A percentile compares a stretch with the other conserved stretches of the same genome.
Evolutionary conservation across 352 stramenopile genomes (phyloP).

Genomic region (Phytopythium ostracodes): DNA sequence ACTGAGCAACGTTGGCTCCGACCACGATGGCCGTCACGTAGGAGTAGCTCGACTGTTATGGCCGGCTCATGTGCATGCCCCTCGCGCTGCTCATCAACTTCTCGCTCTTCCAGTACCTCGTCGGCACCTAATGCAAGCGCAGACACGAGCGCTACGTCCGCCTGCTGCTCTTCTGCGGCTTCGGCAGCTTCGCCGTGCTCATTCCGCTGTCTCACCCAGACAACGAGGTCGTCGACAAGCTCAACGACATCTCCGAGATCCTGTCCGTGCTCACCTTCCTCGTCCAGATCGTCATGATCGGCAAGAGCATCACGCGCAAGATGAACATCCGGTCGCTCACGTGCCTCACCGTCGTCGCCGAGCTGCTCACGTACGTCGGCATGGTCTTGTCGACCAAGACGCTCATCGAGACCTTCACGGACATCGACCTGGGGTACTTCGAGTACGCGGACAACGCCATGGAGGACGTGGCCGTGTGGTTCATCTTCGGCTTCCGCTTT

Average conservation of each 20-base stretch:
- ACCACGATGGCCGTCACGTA: background rate
- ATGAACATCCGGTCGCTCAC: conserved; percentile 18
- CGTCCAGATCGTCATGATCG: conserved; percentile 29
- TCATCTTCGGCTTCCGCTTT: conserved; percentile 29
- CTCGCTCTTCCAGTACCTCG: conserved; percentile 35
- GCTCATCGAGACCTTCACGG: conserved; percentile 3
- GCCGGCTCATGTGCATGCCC: conserved; percentile 13
- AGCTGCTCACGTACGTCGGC: conserved; percentile 13
- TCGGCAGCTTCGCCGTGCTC: conserved; percentile 12
- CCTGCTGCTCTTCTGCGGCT: conserved; percentile 14
- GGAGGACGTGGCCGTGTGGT: conserved; percentile 22
- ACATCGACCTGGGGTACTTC: conserved; percentile 6
- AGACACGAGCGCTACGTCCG: conserved; percentile 14
- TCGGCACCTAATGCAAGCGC: conserved; percentile 9
- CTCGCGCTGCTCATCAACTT: conserved; percentile 29
- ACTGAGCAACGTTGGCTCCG: too few species aligned
- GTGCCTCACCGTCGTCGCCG: conserved; percentile 12
- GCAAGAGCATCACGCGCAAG: conserved; percentile 19
- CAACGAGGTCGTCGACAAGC: conserved; percentile 3
- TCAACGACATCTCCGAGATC: conserved; percentile 20
- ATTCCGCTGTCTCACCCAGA: conserved; percentile 7
- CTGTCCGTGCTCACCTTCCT: conserved; percentile 14
- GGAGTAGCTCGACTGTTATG: background rate
- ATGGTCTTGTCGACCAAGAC: background rate
- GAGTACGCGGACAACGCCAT: conserved; percentile 10